A percentile compares a stretch with the other conserved stretches of the same genome.
Conservation (phyloP, 208 protist species). For the Leishmania aethiopica region DNA sequence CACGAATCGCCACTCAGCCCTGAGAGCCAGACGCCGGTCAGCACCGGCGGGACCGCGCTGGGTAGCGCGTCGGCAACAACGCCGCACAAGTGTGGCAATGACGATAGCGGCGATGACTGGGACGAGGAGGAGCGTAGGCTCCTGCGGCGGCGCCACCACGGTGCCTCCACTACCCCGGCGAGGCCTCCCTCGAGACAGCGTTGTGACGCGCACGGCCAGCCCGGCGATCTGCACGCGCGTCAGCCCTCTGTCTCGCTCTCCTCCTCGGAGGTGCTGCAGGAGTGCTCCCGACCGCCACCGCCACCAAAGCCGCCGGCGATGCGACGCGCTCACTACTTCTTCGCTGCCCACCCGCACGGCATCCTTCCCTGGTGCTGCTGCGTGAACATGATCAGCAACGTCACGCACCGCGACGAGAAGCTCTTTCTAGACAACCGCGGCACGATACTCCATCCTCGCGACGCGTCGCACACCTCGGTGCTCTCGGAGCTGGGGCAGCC, state of each 20-base stretch:
- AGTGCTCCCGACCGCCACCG: background rate
- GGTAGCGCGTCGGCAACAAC: background rate
- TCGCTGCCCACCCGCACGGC: slow-evolving; percentile 62
- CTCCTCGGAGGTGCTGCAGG: background rate
- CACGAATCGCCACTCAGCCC: background rate
- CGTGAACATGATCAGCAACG: slow-evolving; percentile 40
- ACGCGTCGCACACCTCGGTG: background rate
- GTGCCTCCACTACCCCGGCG: background rate
- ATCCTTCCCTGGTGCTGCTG: slow-evolving; percentile 53
- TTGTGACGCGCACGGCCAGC: background rate
- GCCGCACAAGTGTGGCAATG: background rate
- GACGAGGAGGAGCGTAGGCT: slow-evolving; percentile 23
- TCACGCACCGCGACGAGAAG: slow-evolving; percentile 24
- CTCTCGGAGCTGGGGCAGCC: background rate
- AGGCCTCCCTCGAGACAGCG: background rate
- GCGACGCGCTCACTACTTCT: slow-evolving; percentile 45
- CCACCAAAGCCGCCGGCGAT: slow-evolving; percentile 17
- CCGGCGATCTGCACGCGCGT: background rate
- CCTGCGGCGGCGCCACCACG: slow-evolving; percentile 2
- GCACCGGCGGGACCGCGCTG: background rate
- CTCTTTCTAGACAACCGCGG: slow-evolving; percentile 43
- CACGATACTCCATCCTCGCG: slow-evolving; percentile 2
- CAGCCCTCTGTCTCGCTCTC: slow-evolving; percentile 2
- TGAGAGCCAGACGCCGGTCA: background rate
- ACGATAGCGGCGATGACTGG: slow-evolving; percentile 22